phyloP scores from a whole-genome alignment of 345 rosid genomes.

The Citrus inodora region DNA sequence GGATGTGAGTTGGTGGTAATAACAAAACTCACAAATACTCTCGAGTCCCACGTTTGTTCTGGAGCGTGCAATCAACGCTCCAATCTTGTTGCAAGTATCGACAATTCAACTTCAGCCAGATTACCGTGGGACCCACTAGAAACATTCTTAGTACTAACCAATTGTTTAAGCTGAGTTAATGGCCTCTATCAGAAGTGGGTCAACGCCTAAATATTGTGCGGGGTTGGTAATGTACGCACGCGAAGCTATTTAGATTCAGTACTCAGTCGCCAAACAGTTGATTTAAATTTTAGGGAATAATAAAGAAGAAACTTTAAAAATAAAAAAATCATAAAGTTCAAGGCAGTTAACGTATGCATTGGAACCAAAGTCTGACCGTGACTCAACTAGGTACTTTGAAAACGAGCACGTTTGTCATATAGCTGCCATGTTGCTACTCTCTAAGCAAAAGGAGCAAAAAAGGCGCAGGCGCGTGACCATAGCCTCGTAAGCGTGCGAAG shows the following conservation, averaged over 20 bases:
- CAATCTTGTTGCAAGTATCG: background rate
- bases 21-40: background rate
- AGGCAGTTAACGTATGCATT: background rate
- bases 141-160: slow-evolving; percentile 19
- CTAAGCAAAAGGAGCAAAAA: no score
- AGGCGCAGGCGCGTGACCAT: background rate
- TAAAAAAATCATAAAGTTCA: background rate
- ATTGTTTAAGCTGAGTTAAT: background rate
- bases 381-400: background rate
- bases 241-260: no score
- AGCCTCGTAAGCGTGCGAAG: slow-evolving; percentile 15
- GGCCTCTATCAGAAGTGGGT: background rate
- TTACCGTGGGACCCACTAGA: slow-evolving; percentile 22
- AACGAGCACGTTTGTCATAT: background rate
- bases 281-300: background rate
- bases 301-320: background rate
- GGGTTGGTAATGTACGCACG: background rate
- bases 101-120: background rate
- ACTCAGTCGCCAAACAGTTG: background rate
- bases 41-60: background rate
- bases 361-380: background rate
- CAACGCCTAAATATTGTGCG: background rate
- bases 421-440: background rate
- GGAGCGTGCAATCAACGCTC: slow-evolving; percentile 14
- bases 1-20: background rate